A percentile compares a stretch with the other conserved stretches of the same genome.
Evolutionary conservation across 106 monocot genomes (phyloP).

Genomic region (Dioscorea alata): DNA sequence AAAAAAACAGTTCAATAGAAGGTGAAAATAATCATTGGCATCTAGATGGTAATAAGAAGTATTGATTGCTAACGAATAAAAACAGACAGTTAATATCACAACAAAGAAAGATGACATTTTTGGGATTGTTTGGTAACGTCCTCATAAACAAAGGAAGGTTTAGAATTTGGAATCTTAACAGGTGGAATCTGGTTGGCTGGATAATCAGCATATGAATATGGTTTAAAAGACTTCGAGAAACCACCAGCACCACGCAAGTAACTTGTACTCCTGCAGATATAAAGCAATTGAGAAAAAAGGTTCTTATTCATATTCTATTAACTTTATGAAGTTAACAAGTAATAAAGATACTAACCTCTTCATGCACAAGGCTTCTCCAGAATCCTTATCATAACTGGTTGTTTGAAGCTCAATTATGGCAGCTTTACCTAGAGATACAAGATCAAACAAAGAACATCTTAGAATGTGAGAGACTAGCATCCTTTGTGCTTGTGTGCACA

Average conservation of each 20-base stretch:
- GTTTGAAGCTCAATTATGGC: slow-evolving; percentile 85
- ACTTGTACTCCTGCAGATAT: slow-evolving; percentile 59
- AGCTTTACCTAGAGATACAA: slow-evolving; percentile 62
- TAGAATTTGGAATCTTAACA: slow-evolving; percentile 55
- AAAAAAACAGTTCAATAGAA: no score
- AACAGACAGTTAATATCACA: background rate
- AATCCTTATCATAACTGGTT: slow-evolving; percentile 61
- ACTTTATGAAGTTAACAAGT: background rate
- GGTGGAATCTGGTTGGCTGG: slow-evolving; percentile 57
- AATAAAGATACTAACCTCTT: slow-evolving; percentile 46
- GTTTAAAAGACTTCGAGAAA: slow-evolving; percentile 65
- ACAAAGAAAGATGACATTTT: slow-evolving; percentile 23
- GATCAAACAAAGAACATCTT: no score
- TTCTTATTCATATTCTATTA: no score
- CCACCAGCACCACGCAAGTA: slow-evolving; percentile 92
- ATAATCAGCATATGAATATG: slow-evolving; percentile 76
- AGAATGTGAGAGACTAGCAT: no score
- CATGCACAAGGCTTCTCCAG: slow-evolving; percentile 93
- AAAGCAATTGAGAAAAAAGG: no score
- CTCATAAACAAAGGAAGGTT: slow-evolving; percentile 68
- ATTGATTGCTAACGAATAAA: no score
- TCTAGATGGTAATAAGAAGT: no score
- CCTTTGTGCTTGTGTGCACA: no score
- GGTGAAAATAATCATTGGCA: no score
- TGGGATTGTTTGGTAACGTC: slow-evolving; percentile 62